Base-by-base conservation (phyloP, 345 rosid species). In the Boechera stricta region DNA sequence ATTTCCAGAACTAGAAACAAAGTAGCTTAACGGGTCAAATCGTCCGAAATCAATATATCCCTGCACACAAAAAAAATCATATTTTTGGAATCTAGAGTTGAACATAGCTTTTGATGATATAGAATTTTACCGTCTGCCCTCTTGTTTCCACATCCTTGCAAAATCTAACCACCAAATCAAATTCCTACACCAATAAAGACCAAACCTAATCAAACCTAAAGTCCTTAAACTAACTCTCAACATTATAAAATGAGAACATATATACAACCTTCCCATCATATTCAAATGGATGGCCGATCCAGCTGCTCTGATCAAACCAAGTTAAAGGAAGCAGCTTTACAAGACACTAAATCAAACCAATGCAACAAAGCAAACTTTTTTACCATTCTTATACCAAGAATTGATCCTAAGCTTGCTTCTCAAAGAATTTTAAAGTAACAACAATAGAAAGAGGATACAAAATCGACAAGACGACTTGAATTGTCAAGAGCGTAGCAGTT, bases 121-220 rank as follows among this genome's bases (percentile, higher is more conserved):
- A 11, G 65, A 86, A 28, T 2, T 1, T 39, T 89, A 95, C 99
- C 96, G 49, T 8, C 65, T 87, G 91, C 36, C 98, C 88, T 87
- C 99, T 84, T 47, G 82, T 80, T 87, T 95, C 93, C 31, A 92
- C 96, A 77, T 91, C 98, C 81, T 89, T 95, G 90, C 98, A 95
- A 78, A 95, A 92, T 33, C 91, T 84, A 84, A 95, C 83, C 35
- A 78, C 98, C 70, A 89, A 67, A 74, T 95, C 99, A 8, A 75
- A 53, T 4, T 86, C 96, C 98, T 92, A 82, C 71, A 79, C 33
- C 69, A 70, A 72, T 3, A 44, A 70, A 78, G 32, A 32, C 55
- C 16, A 61, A 58, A 11, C 53, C n/a, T 7, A 42, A 21, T 72
- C 15, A 69, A 78, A 58, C 32, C 48, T 7, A 15, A 42, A 67